Evolutionary conservation across 2,329 filamentous ascomycete species (phyloP), one percentile per base, ranked within the genome.

Genomic region (Cladophialophora bantiana): DNA sequence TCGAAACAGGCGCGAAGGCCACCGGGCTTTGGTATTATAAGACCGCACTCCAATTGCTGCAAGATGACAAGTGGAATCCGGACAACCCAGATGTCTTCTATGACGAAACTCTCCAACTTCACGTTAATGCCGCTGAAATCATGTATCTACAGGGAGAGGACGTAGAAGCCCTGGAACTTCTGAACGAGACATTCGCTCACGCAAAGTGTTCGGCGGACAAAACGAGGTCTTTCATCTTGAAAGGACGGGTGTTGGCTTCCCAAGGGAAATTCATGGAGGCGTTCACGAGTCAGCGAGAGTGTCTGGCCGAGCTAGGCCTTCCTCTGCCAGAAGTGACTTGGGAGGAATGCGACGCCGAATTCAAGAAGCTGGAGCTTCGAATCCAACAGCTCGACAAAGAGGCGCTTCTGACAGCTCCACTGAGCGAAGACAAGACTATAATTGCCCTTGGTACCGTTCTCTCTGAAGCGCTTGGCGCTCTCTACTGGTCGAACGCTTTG

Each of bases 21-120:
- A 95, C 93, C 2, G 92, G 93, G 0, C 86, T 93, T 7, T 92
- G 90, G 76, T 97, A 93, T 74, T 96, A 93, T 77, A 86, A 85
- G 53, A 87, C 88, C 62, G 93, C 92, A 57, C 84, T 97, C 54
- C 83, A 84, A 9, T 83, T 98, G n/a, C 83, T 98, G 13, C 93
- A 96, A 75, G 83, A 89, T 6, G 81, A 91, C 61, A 89, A 91
- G 0, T 98, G 94, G 94, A 83, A 86, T 50, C 88, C 90, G 35
- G 83, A 82, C 6, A 78, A 81, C 13, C 84, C 86, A 4, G 94
- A 97, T 75, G 89, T 91, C 0, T 90, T 88, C 54, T 97, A 97
- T 73, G 89, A 93, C 10, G 94, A 98, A 79, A 96, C 93, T 0
- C 83, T 96, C 68, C 88, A 90, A 68, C 83, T 96, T 1, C 89